These are phyloP conservation scores for Pleurotus pulmonarius DNA, from an alignment of 768 basidiomycete genomes.

Conservation along the genomic window DNA sequence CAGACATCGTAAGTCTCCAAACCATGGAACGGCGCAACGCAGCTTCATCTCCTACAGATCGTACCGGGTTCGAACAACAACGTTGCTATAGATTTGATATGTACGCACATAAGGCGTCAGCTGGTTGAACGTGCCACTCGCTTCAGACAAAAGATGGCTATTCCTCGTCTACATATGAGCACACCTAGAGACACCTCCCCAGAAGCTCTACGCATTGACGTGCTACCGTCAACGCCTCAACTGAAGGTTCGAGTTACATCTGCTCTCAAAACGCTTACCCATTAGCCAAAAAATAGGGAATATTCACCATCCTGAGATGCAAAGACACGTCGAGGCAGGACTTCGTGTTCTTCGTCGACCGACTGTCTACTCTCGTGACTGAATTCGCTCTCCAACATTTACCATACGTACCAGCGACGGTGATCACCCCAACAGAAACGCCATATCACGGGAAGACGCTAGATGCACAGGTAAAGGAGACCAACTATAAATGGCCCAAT, in stretches of 20 bases:
- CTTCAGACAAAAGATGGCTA: slow-evolving; percentile 73
- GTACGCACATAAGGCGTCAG: slow-evolving; percentile 84
- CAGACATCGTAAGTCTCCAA: slow-evolving; percentile 70
- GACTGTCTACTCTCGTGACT: slow-evolving; percentile 78
- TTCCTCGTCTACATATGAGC: slow-evolving; percentile 36
- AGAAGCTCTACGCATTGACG: slow-evolving; percentile 51
- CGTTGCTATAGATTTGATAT: slow-evolving; percentile 91
- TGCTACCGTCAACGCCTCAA: slow-evolving; percentile 79
- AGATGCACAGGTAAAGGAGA: slow-evolving; percentile 45
- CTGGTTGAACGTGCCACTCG: slow-evolving; percentile 73
- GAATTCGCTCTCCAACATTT: slow-evolving; percentile 82
- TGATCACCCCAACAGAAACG: slow-evolving; percentile 65
- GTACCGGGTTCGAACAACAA: slow-evolving; percentile 91
- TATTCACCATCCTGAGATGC: slow-evolving; percentile 84
- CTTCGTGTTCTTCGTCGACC: slow-evolving; percentile 90
- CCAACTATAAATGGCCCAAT: background rate
- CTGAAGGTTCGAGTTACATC: slow-evolving; percentile 48
- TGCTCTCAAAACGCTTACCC: background rate
- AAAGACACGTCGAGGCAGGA: slow-evolving; percentile 69
- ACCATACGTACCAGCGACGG: slow-evolving; percentile 59
- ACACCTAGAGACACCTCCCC: slow-evolving; percentile 21
- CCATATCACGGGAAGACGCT: slow-evolving; percentile 58
- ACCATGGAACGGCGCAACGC: background rate
- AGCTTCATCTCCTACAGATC: slow-evolving; percentile 48
- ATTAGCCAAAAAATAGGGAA: slow-evolving; percentile 51